These are phyloP conservation scores for Daldinia bambusicola DNA, from an alignment of 495 filamentous ascomycete genomes.

Conservation along the genomic window DNA sequence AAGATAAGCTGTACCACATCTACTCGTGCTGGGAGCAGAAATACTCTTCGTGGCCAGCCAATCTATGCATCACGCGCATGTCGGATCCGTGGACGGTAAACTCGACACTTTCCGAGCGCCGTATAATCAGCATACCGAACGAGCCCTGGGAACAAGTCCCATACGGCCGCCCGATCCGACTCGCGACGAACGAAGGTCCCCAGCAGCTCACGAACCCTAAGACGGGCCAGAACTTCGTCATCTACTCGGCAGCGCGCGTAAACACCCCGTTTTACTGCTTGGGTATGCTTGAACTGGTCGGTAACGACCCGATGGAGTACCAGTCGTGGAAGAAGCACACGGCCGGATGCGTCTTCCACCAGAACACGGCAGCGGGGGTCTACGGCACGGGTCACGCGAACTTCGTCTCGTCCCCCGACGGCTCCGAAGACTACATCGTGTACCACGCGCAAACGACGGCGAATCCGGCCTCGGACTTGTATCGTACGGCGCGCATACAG, in stretches of 20 bases:
- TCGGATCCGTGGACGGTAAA: constrained; percentile 58
- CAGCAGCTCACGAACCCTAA: constrained; percentile 60
- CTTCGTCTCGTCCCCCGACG: constrained; percentile 59
- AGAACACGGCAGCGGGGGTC: constrained; percentile 55
- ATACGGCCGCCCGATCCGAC: constrained; percentile 55
- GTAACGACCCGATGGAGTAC: constrained; percentile 62
- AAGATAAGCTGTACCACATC: constrained; percentile 57
- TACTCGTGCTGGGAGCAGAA: constrained; percentile 61
- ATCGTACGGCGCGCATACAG: constrained; percentile 45
- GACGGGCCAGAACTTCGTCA: constrained; percentile 59
- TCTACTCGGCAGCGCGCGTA: constrained; percentile 59
- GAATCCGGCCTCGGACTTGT: constrained; percentile 41
- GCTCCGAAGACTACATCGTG: constrained; percentile 59
- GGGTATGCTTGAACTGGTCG: constrained; percentile 58
- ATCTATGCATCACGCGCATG: constrained; percentile 62
- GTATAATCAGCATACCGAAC: constrained; percentile 56
- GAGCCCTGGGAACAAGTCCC: constrained; percentile 62
- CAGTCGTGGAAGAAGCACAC: constrained; percentile 58
- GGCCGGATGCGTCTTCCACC: constrained; percentile 60
- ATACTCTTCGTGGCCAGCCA: constrained; percentile 61
- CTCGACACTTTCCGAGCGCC: constrained; percentile 55
- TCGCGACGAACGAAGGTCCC: constrained; percentile 61
- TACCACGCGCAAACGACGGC: constrained; percentile 58
- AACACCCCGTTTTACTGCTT: constrained; percentile 54
- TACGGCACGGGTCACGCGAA: constrained; percentile 63